Base-by-base conservation (phyloP, 2,329 filamentous ascomycete genomes). In the Penicillium sp. region DNA sequence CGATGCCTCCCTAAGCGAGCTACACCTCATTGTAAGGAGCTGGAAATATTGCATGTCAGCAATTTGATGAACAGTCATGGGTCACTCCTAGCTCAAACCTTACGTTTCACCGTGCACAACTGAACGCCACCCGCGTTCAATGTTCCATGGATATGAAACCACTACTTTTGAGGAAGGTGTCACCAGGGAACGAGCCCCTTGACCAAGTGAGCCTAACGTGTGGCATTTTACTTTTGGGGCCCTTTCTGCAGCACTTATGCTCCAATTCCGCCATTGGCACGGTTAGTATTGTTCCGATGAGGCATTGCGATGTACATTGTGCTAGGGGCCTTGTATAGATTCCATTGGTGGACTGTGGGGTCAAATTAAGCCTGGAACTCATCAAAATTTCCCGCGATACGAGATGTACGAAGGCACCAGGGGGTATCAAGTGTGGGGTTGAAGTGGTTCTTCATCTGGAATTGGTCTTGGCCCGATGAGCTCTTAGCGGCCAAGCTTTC, bases 71-170 rank as follows among this genome's bases (percentile, higher is more conserved):
- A 34, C 35, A n/a, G 49, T 54, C 35, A 57, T 41, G 49, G 34
- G 17, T 47, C 35, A 7, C 1, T 37, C n/a, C 42, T 39, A 22
- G 53, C 6, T 42, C 34, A 41, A 11, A 6, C 34, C 35, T 15
- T 17, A 38, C 42, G 53, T 53, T 59, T 60, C 53, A 55, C 35
- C 31, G 22, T 42, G 17, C 20, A 47, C n/a, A 25, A 51, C n/a
- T 47, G 39, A 22, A 41, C 39, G 17, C 48, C 45, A 41, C 37
- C 42, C 50, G n/a, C 4, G 35, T 55, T 28, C 54, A 45, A 15
- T 35, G 31, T 17, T 8, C 41, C 14, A 47, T 63, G 45, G 55
- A 60, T 17, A 51, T 60, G 61, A 63, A 63, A 63, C 61, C 28
- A 2, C 31, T 8, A 54, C 35, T 20, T 20, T 8, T 34, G 15